Base-by-base conservation (phyloP, 768 basidiomycete genomes). In the Mycena albidolilacea region DNA sequence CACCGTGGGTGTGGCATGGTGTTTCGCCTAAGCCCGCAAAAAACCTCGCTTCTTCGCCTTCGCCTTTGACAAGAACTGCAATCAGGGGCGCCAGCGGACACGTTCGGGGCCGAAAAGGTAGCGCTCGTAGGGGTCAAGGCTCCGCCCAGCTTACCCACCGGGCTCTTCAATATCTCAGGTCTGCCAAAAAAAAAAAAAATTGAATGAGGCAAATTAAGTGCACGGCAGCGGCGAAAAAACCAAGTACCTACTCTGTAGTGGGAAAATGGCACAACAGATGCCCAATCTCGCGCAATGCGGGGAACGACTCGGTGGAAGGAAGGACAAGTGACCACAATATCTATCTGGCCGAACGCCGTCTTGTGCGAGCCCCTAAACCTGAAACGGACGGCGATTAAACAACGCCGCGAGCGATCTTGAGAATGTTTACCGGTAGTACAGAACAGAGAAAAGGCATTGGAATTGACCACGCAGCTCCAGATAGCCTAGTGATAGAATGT, bases 401-500 rank as follows among this genome's bases (percentile, higher is more conserved):
- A 54, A 41, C 37, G 38, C 10, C n/a, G 21, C 30, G n/a, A 59
- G 8, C 19, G 38, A 17, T 12, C 12, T 3, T 8, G 38, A 7
- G 9, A n/a, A 21, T 38, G 9, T 0, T 19, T 48, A 50, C 62
- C 46, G 30, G 35, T 63, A 50, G 11, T 46, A 7, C 2, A 7
- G n/a, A 67, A 67, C 14, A 35, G 50, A 4, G 71, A 23, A 35
- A 72, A 67, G 7, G 64, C 35, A 14, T 17, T 23, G 0, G 70
- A 38, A 19, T 30, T 39, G 48, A 46, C 35, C 17, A 65, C 60
- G 21, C 69, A 63, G 46, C 63, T 64, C 63, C 69, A 70, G 41
- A 70, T 70, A 4, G 46, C 9, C 71, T 7, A 67, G 71, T 1
- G 62, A 64, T 1, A 72, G 41, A 7, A 72, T 64, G 35, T 72